Evolutionary conservation across 192 early-diverging fungal genomes (phyloP).

Genomic region (Physocladia obscura): DNA sequence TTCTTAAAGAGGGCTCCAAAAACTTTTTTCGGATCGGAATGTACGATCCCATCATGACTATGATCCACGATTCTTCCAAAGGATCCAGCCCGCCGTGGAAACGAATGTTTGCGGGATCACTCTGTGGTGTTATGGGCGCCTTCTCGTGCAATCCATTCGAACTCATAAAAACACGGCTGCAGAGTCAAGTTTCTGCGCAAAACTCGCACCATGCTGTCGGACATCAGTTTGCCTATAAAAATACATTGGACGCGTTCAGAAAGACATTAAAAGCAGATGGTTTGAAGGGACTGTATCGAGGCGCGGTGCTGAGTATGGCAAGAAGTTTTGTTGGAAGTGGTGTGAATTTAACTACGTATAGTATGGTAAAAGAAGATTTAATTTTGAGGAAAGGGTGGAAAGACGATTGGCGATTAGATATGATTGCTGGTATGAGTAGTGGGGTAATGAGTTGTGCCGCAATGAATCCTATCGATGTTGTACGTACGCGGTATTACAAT

Average conservation of each 20-base stretch:
- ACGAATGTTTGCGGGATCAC: slow-evolving; percentile 69
- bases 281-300: slow-evolving; percentile 64
- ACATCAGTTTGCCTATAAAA: slow-evolving; percentile 62
- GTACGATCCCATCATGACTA: slow-evolving; percentile 69
- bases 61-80: slow-evolving; percentile 57
- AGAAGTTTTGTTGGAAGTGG: slow-evolving; percentile 68
- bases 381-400: slow-evolving; percentile 56
- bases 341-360: slow-evolving; percentile 65
- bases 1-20: slow-evolving; percentile 70
- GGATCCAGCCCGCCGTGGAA: slow-evolving; percentile 68
- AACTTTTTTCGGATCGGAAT: slow-evolving; percentile 75
- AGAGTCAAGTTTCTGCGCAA: slow-evolving; percentile 45
- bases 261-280: slow-evolving; percentile 57
- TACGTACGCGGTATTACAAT: slow-evolving; percentile 72
- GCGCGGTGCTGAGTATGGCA: slow-evolving; percentile 64
- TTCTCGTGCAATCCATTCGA: slow-evolving; percentile 75
- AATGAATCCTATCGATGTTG: slow-evolving; percentile 60
- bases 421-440: slow-evolving; percentile 61
- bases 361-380: slow-evolving; percentile 68
- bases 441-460: slow-evolving; percentile 54
- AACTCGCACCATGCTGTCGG: slow-evolving; percentile 61
- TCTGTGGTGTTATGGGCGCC: slow-evolving; percentile 76
- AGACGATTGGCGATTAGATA: slow-evolving; percentile 65
- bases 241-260: slow-evolving; percentile 55
- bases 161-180: slow-evolving; percentile 71